Evolutionary conservation across 129 eudicot genomes (phyloP).

Genomic region (Oenanthe sinensis): DNA sequence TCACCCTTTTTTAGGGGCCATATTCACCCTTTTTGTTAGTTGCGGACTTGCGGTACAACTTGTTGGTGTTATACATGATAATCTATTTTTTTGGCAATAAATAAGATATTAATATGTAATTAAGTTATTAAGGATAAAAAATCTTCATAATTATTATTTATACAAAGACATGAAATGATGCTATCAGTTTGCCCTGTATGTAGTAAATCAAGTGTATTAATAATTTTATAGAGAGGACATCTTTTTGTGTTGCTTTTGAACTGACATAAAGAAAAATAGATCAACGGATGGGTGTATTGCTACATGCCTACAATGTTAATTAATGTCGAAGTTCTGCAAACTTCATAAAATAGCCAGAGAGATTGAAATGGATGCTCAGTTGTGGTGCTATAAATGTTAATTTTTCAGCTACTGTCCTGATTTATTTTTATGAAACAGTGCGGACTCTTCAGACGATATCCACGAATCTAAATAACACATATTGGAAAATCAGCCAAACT

Average conservation of each 20-base stretch:
- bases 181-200: background rate
- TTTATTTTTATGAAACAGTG: conserved; percentile 37
- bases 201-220: background rate
- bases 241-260: no score
- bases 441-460: conserved; percentile 40
- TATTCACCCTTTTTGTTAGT: no score
- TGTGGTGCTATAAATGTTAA: background rate
- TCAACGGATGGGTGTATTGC: background rate
- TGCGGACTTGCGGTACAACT: no score
- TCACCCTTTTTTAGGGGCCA: no score
- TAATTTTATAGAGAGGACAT: no score
- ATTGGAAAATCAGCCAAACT: conserved; percentile 40
- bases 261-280: background rate
- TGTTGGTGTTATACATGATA: no score
- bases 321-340: background rate
- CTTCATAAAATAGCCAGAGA: background rate
- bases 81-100: no score
- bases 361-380: background rate
- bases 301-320: background rate
- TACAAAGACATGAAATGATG: no score
- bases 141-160: no score
- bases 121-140: no score
- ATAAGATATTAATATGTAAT: no score
- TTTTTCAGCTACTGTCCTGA: background rate
- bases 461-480: conserved; percentile 33